Conservation (phyloP, 345 rosid species). For the Gossypium anomalum region DNA sequence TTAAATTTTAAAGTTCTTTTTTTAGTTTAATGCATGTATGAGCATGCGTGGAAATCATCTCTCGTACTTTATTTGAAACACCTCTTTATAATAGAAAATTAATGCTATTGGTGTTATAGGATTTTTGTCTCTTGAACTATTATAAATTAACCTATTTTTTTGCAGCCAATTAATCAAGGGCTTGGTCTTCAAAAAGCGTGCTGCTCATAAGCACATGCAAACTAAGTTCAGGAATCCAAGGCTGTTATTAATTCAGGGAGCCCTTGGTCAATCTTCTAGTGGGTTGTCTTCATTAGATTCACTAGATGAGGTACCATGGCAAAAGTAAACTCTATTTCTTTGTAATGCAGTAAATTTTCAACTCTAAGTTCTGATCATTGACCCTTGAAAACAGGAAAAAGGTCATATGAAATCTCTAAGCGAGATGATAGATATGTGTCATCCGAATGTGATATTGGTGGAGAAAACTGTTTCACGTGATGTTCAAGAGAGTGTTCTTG, state of each 20-base stretch:
- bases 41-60: neutral
- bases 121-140: neutral
- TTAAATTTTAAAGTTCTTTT: neutral
- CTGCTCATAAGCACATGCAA: conserved; percentile 96
- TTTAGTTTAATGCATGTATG: neutral
- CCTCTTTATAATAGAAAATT: neutral
- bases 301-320: conserved; percentile 54
- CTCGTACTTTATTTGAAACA: neutral
- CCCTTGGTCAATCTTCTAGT: conserved; percentile 68
- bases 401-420: conserved; percentile 50
- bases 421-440: conserved; percentile 55
- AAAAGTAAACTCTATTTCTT: neutral
- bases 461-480: conserved; percentile 86
- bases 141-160: conserved; percentile 8
- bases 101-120: neutral
- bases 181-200: conserved; percentile 87
- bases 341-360: neutral
- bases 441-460: conserved; percentile 78
- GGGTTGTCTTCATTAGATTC: conserved; percentile 69
- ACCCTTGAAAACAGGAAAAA: conserved; percentile 48
- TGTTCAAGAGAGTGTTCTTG: conserved; percentile 68
- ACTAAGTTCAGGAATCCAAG: conserved; percentile 68
- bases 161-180: conserved; percentile 84
- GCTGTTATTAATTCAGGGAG: conserved; percentile 68
- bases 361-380: conserved; percentile 22